These are phyloP conservation scores for Pharnaceum exiguum DNA, from an alignment of 148 eudicot species.

Conservation along the genomic window DNA sequence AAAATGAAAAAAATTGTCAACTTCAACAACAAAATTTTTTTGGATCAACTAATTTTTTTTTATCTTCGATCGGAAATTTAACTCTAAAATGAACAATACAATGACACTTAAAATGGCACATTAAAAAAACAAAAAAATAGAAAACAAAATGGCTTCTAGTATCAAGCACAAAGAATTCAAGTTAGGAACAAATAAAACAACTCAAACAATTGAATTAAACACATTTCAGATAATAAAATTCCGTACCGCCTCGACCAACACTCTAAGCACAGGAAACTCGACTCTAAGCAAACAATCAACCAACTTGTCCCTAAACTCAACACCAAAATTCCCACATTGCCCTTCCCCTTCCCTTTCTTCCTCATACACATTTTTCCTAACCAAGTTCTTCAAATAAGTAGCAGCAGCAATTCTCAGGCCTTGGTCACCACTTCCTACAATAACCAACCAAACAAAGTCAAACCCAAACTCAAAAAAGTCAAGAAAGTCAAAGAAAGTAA, in stretches of 20 bases:
- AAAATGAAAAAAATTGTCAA: too few species aligned
- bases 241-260: slow-evolving; percentile 61
- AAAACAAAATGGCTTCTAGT: too few species aligned
- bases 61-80: too few species aligned
- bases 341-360: too few species aligned
- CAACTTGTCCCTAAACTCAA: slow-evolving; percentile 57
- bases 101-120: too few species aligned
- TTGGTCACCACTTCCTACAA: slow-evolving; percentile 39
- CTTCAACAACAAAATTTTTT: too few species aligned
- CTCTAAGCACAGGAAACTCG: slow-evolving; percentile 47
- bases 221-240: not conserved
- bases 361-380: slow-evolving; percentile 35
- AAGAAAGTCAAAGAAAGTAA: not conserved
- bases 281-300: slow-evolving; percentile 46
- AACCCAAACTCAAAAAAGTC: not conserved
- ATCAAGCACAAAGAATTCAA: too few species aligned
- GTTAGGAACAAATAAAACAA: not conserved
- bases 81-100: too few species aligned
- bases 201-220: not conserved
- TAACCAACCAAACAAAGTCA: not conserved
- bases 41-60: too few species aligned
- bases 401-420: slow-evolving; percentile 70
- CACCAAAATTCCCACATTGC: slow-evolving; percentile 28
- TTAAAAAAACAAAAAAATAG: too few species aligned
- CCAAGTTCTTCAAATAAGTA: slow-evolving; percentile 68